Evolutionary conservation across 306 rosid genomes (phyloP).

Genomic region (Pyrus communis): DNA sequence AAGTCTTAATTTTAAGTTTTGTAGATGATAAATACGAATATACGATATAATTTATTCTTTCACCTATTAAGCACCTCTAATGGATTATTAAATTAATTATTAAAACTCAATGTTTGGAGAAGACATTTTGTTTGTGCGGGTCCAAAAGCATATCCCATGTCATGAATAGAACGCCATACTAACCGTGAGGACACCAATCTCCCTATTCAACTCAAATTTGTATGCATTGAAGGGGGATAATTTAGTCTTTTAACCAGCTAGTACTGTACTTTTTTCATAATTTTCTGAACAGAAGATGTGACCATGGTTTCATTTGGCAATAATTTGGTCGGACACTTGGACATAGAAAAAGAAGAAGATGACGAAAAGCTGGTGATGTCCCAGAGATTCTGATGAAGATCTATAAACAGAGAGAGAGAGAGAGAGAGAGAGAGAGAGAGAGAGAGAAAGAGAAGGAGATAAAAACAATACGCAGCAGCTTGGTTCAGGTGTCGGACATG

Average conservation of each 20-base stretch:
- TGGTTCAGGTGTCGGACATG: slow-evolving; percentile 40
- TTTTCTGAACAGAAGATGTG: neutral
- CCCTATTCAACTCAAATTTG: neutral
- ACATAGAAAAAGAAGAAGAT: slow-evolving; percentile 37
- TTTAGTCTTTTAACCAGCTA: neutral
- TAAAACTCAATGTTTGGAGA: neutral
- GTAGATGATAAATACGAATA: no score
- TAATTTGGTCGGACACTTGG: slow-evolving; percentile 51
- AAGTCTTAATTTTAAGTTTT: no score
- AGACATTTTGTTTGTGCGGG: slow-evolving; percentile 5
- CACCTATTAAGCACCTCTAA: neutral
- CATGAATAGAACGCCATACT: neutral
- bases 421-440: neutral
- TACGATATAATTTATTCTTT: neutral
- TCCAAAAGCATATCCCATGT: slow-evolving; percentile 6
- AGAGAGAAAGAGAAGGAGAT: neutral
- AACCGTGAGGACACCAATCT: neutral
- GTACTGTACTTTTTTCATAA: neutral
- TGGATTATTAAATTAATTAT: no score
- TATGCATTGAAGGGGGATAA: neutral
- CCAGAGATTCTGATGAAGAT: slow-evolving; percentile 54
- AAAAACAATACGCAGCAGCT: slow-evolving; percentile 15
- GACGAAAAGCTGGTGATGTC: slow-evolving; percentile 45
- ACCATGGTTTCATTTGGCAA: slow-evolving; percentile 45
- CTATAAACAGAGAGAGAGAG: slow-evolving; percentile 12